These are phyloP conservation scores for Phytopythium aichiense DNA, from an alignment of 352 stramenopile genomes.

Conservation along the genomic window DNA sequence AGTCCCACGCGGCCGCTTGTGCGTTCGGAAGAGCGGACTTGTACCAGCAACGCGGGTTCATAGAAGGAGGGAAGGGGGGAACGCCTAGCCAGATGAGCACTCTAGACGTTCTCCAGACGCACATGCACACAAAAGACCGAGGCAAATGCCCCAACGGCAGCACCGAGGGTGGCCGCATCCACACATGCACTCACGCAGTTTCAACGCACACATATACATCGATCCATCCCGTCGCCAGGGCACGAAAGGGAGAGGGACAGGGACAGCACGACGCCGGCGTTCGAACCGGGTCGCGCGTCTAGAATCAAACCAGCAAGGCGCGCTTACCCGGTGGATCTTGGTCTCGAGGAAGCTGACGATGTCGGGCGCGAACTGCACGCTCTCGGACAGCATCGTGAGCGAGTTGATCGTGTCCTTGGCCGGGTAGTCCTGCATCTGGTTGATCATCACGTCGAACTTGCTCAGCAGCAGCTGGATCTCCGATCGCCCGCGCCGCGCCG, in stretches of 20 bases:
- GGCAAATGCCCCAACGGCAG: not conserved
- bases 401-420: conserved; percentile 88
- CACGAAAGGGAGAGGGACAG: no score
- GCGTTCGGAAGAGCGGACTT: not conserved
- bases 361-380: conserved; percentile 65
- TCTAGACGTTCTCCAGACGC: not conserved
- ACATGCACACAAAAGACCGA: not conserved
- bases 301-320: not conserved
- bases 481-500: not conserved
- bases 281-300: no score
- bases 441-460: conserved; percentile 84
- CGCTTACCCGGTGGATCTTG: conserved; percentile 84
- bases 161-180: not conserved
- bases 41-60: not conserved
- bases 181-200: not conserved
- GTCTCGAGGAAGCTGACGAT: conserved; percentile 88
- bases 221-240: no score
- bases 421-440: conserved; percentile 83
- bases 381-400: conserved; percentile 84
- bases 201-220: not conserved
- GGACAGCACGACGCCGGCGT: no score
- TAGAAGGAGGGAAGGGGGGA: conserved; percentile 3
- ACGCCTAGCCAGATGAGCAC: not conserved
- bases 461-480: conserved; percentile 57
- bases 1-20: not conserved